A percentile compares a stretch with the other conserved stretches of the same genome.
Conservation (phyloP, 306 rosid species). For the Styphnolobium japonicum region DNA sequence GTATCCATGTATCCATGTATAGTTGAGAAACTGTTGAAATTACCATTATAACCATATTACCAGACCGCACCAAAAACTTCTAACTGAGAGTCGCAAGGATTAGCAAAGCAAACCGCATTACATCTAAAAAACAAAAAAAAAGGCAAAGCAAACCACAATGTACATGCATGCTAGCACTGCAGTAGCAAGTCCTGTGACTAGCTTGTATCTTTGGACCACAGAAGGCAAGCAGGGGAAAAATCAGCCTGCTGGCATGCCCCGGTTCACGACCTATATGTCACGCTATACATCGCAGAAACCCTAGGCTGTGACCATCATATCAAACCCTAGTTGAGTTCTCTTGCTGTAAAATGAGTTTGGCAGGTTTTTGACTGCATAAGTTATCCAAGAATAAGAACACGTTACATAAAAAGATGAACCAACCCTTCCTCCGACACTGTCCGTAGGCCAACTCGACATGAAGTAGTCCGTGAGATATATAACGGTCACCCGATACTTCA, state of each 20-base stretch:
- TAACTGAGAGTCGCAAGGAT: not conserved
- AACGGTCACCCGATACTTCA: not conserved
- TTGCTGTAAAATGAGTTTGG: not conserved
- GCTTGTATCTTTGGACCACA: not conserved
- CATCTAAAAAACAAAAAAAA: too few relatives aligned
- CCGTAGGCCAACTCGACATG: not conserved
- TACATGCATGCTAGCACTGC: not conserved
- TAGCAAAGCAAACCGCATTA: too few relatives aligned
- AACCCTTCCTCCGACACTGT: not conserved
- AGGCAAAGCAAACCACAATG: not conserved
- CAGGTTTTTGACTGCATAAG: not conserved
- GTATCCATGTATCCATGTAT: too few relatives aligned
- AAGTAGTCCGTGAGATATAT: not conserved
- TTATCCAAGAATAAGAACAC: not conserved
- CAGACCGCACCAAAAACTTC: too few relatives aligned
- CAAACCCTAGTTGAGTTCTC: not conserved
- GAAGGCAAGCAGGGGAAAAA: not conserved
- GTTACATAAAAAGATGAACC: not conserved
- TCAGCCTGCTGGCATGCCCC: not conserved
- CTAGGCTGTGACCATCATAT: not conserved
- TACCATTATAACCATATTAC: too few relatives aligned
- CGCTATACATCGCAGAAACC: not conserved
- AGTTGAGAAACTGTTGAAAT: too few relatives aligned
- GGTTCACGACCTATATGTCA: constrained; percentile 1
- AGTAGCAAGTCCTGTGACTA: not conserved